Conservation (phyloP, 2,329 filamentous ascomycete genomes). For the Thelonectria blattea region DNA sequence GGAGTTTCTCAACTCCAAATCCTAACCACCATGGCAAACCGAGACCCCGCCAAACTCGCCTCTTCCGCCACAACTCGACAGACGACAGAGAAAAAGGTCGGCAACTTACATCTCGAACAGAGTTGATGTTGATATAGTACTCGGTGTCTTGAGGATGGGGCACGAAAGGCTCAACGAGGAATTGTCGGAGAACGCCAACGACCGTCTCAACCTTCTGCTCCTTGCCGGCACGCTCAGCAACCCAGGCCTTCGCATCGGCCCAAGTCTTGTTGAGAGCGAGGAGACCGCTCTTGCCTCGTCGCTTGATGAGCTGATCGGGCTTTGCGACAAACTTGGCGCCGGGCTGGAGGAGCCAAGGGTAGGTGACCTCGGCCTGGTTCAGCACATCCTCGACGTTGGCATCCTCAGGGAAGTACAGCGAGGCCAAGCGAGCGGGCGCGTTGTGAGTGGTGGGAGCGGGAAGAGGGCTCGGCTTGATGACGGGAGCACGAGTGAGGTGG, state of each 20-base stretch:
- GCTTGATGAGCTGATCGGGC: constrained; percentile 99
- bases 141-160: constrained; percentile 94
- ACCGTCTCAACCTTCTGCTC: constrained; percentile 91
- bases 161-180: constrained; percentile 98
- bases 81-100: constrained; percentile 33
- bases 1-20: not conserved
- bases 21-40: not conserved
- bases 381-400: constrained; percentile 82
- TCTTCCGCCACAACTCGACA: constrained; percentile 16
- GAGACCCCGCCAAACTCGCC: not conserved
- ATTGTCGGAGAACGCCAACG: constrained; percentile 86
- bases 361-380: constrained; percentile 93
- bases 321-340: constrained; percentile 96
- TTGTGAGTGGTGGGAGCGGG: constrained; percentile 87
- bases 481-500: constrained; percentile 95
- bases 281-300: constrained; percentile 97
- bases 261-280: constrained; percentile 97
- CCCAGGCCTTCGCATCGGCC: constrained; percentile 92
- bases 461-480: constrained; percentile 98
- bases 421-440: constrained; percentile 86
- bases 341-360: constrained; percentile 88
- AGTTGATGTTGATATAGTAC: constrained; percentile 99
- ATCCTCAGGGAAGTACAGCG: constrained; percentile 91
- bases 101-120: constrained; percentile 92
- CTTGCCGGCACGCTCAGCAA: constrained; percentile 91